These are phyloP conservation scores for Fraxinus baroniana DNA, from an alignment of 305 asterid genomes.

Conservation along the genomic window DNA sequence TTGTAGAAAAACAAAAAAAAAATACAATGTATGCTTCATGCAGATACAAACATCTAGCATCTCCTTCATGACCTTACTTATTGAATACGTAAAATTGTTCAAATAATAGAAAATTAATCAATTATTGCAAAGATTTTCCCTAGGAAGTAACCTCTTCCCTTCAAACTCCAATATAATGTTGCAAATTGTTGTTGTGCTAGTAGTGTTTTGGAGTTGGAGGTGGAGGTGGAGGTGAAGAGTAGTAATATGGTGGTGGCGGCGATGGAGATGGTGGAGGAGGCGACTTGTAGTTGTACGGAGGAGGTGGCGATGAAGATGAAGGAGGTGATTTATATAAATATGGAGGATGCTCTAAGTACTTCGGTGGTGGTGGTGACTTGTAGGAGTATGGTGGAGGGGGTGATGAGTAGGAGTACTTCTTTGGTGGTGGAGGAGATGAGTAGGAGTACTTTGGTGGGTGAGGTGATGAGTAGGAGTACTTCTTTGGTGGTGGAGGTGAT, in stretches of 20 bases:
- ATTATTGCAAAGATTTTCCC: background rate
- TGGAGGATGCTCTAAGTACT: background rate
- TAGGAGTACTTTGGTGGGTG: background rate
- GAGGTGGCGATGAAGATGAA: background rate
- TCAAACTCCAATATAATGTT: background rate
- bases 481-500: background rate
- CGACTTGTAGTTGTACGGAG: background rate
- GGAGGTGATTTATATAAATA: background rate
- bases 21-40: background rate
- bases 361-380: background rate
- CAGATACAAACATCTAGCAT: background rate
- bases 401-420: background rate
- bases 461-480: background rate
- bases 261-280: background rate
- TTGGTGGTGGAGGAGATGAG: background rate
- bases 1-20: background rate
- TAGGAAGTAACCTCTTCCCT: background rate
- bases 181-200: background rate
- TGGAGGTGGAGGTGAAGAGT: background rate
- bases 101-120: background rate
- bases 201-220: background rate
- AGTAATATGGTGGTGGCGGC: background rate
- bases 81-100: background rate
- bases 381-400: background rate
- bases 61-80: background rate